phyloP scores from a whole-genome alignment of 108 stramenopile genomes.

The Cylindrotheca closterium region DNA sequence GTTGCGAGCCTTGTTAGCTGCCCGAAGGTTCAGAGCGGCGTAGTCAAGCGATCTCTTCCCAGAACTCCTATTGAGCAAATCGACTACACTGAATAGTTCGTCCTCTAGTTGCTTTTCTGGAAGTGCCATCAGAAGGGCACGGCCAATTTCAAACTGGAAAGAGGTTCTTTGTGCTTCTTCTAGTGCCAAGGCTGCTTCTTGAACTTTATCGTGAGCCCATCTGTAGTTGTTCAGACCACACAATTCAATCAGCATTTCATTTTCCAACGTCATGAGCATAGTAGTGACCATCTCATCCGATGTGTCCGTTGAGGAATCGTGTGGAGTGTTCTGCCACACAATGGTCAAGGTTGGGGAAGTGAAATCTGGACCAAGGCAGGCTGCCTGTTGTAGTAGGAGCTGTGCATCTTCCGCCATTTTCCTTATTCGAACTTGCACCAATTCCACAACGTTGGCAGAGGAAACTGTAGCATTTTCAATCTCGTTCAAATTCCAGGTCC shows the following conservation, averaged over 20 bases:
- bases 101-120: too few species aligned
- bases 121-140: too few species aligned
- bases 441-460: constrained; percentile 29
- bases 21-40: constrained; percentile 24
- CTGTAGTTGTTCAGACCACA: background rate
- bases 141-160: too few species aligned
- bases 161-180: too few species aligned
- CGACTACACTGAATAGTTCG: too few species aligned
- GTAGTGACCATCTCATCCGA: too few species aligned
- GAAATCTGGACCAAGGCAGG: constrained; percentile 15
- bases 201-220: constrained; percentile 32
- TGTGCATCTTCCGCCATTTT: background rate
- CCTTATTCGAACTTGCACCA: constrained; percentile 36
- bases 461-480: constrained; percentile 8
- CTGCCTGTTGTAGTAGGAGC: constrained; percentile 6
- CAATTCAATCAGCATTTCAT: background rate
- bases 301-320: too few species aligned
- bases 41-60: too few species aligned
- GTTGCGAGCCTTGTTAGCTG: constrained; percentile 14
- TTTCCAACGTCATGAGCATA: too few species aligned
- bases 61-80: too few species aligned
- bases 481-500: constrained; percentile 21
- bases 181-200: constrained; percentile 24
- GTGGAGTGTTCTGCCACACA: background rate
- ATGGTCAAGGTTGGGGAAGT: background rate